These are phyloP conservation scores for Tagetes patula DNA, from an alignment of 129 eudicot species.

Conservation along the genomic window DNA sequence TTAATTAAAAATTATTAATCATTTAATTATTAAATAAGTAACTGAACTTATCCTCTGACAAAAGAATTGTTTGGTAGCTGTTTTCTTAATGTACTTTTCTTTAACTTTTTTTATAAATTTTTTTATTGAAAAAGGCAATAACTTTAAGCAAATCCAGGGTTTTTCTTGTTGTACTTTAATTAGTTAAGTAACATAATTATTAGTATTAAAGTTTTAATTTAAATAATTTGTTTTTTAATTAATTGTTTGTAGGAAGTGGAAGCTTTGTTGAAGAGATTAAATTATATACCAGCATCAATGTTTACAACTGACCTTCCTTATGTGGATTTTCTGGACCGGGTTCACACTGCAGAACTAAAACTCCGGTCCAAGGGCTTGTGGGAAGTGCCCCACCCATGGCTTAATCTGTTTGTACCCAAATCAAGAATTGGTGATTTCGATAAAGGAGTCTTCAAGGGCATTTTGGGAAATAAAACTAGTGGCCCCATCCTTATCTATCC, in stretches of 20 bases:
- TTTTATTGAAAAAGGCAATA: background rate
- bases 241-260: slow-evolving; percentile 58
- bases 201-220: background rate
- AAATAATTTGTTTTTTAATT: background rate
- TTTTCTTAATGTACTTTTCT: slow-evolving; percentile 37
- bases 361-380: slow-evolving; percentile 91
- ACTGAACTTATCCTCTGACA: slow-evolving; percentile 49
- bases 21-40: slow-evolving; percentile 26
- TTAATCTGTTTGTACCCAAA: slow-evolving; percentile 79
- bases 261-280: slow-evolving; percentile 50
- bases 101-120: slow-evolving; percentile 10
- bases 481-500: slow-evolving; percentile 95
- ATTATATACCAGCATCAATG: slow-evolving; percentile 62
- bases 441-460: slow-evolving; percentile 85
- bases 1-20: background rate
- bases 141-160: slow-evolving; percentile 12
- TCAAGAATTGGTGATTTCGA: slow-evolving; percentile 84
- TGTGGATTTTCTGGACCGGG: slow-evolving; percentile 88
- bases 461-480: slow-evolving; percentile 82
- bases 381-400: slow-evolving; percentile 98
- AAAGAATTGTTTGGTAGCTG: slow-evolving; percentile 38
- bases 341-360: slow-evolving; percentile 85
- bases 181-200: background rate
- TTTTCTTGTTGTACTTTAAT: slow-evolving; percentile 14
- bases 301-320: slow-evolving; percentile 81